These are phyloP conservation scores for Lasiosphaeria miniovina DNA, from an alignment of 495 filamentous ascomycete species.

Conservation along the genomic window DNA sequence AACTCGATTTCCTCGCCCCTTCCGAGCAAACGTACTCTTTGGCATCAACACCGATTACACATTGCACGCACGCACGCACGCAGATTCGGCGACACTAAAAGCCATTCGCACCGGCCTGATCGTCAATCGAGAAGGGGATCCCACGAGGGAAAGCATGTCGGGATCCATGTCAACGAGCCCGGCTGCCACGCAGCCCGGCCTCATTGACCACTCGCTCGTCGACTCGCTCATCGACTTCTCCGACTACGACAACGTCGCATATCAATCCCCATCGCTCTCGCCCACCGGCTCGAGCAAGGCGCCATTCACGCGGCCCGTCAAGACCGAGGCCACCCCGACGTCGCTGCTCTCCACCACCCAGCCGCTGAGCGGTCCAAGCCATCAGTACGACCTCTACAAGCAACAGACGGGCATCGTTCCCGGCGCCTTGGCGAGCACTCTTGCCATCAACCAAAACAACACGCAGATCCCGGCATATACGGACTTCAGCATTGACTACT, in stretches of 20 bases:
- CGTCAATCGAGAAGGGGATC: constrained; percentile 2
- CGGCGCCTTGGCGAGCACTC: constrained; percentile 67
- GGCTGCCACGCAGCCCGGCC: constrained; percentile 18
- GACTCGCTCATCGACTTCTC: constrained; percentile 46
- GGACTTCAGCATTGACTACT: constrained; percentile 51
- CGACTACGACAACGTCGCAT: constrained; percentile 43
- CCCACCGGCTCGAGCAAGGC: constrained; percentile 37
- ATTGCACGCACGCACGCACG: background rate
- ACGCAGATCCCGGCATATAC: constrained; percentile 52
- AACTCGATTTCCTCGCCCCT: background rate
- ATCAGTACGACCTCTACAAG: constrained; percentile 87
- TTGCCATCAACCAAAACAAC: constrained; percentile 61
- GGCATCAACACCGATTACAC: background rate
- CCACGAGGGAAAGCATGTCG: constrained; percentile 20
- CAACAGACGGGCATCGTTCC: constrained; percentile 88
- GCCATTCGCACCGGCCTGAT: background rate
- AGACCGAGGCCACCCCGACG: constrained; percentile 36
- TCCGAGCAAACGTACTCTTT: background rate
- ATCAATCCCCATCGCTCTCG: constrained; percentile 47
- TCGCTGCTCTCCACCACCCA: constrained; percentile 45
- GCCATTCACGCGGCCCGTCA: constrained; percentile 35
- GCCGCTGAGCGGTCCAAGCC: constrained; percentile 72
- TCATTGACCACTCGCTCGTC: constrained; percentile 33
- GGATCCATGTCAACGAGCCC: constrained; percentile 29
- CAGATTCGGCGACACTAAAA: background rate